These are phyloP conservation scores for Dothideomycetes sp. DNA, from an alignment of 2,329 filamentous ascomycete species.

Conservation along the genomic window DNA sequence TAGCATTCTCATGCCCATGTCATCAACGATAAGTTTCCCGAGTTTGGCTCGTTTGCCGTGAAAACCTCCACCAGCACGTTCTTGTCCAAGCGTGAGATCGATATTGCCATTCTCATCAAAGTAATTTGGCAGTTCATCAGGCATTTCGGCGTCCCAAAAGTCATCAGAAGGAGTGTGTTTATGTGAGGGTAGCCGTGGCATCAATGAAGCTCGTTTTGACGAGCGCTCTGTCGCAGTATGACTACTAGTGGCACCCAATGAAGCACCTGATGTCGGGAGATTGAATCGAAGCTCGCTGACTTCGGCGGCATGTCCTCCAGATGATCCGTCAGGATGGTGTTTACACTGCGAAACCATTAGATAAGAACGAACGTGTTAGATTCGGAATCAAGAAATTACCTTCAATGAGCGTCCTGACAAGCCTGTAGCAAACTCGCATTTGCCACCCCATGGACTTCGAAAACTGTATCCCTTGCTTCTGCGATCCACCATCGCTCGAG, in stretches of 20 bases:
- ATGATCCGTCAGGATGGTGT: slow-evolving; percentile 48
- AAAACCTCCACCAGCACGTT: slow-evolving; percentile 77
- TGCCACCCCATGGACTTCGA: slow-evolving; percentile 73
- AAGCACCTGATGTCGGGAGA: slow-evolving; percentile 40
- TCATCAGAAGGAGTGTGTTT: slow-evolving; percentile 3
- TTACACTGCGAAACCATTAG: slow-evolving; percentile 41
- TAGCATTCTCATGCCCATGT: slow-evolving; percentile 88
- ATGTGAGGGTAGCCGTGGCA: background rate
- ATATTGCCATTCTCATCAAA: slow-evolving; percentile 35
- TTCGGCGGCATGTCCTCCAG: slow-evolving; percentile 32
- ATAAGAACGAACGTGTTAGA: too few relatives aligned
- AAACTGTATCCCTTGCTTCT: slow-evolving; percentile 62
- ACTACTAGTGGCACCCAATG: too few relatives aligned
- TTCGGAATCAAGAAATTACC: too few relatives aligned
- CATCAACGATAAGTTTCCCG: slow-evolving; percentile 81
- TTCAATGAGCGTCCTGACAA: slow-evolving; percentile 50
- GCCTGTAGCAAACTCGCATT: slow-evolving; percentile 75
- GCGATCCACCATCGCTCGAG: slow-evolving; percentile 25
- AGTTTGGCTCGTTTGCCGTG: slow-evolving; percentile 81
- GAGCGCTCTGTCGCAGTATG: background rate
- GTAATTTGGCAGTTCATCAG: slow-evolving; percentile 4
- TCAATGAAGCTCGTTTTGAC: slow-evolving; percentile 4
- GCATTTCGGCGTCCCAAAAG: slow-evolving; percentile 9
- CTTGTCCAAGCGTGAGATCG: slow-evolving; percentile 66
- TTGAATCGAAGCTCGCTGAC: slow-evolving; percentile 89